Evolutionary conservation across 1,284 basidiomycete genomes (phyloP).

Genomic region (Puccinia polysora): DNA sequence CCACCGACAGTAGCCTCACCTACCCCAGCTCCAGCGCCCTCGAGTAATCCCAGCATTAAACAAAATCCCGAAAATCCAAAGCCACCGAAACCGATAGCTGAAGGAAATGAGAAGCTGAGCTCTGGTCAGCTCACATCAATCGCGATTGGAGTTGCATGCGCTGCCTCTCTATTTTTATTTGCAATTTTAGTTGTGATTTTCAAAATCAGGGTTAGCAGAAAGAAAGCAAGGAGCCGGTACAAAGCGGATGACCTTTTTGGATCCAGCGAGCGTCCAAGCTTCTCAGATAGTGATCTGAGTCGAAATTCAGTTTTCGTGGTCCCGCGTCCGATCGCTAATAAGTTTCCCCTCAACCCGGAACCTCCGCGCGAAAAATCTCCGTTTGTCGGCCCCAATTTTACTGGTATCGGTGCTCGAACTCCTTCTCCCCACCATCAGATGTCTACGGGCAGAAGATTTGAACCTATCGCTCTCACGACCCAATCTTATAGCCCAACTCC

Average conservation of each 20-base stretch:
- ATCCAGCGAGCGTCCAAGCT: conserved; percentile 1
- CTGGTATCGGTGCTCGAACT: conserved; percentile 1
- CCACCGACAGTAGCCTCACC: too few species aligned
- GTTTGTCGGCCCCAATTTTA: background rate
- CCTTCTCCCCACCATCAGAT: background rate
- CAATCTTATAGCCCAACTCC: too few species aligned
- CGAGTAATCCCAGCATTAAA: background rate
- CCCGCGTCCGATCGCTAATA: conserved; percentile 8
- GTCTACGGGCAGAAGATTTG: background rate
- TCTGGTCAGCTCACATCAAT: conserved; percentile 16
- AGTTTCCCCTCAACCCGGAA: background rate
- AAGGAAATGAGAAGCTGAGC: background rate
- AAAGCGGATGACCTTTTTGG: conserved; percentile 11
- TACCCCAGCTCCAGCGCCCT: too few species aligned
- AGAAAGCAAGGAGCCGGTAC: background rate
- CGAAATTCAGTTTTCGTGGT: conserved; percentile 4
- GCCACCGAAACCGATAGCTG: too few species aligned
- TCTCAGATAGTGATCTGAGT: conserved; percentile 7
- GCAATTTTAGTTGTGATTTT: conserved; percentile 19
- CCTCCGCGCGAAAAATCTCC: background rate
- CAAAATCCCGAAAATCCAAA: background rate
- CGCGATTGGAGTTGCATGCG: conserved; percentile 5
- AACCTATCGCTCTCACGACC: background rate
- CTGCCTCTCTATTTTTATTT: conserved; percentile 5
- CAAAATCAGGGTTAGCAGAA: conserved; percentile 26